Evolutionary conservation across 257 asterid genomes (phyloP).

Genomic region (Eustoma russellianum): DNA sequence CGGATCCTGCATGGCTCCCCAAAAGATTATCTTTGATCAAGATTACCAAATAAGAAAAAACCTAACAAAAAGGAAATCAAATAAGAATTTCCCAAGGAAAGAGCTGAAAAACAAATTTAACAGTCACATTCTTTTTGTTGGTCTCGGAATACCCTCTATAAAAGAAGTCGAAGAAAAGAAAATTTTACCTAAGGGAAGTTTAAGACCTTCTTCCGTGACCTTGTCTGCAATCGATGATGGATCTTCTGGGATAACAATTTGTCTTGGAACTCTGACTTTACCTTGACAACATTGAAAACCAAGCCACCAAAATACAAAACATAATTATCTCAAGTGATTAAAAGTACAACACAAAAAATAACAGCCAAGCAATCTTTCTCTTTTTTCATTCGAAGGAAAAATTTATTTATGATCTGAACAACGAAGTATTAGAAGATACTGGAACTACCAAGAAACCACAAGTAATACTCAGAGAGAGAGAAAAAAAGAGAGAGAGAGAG

Average conservation of each 20-base stretch:
- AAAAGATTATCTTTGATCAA: too few relatives aligned
- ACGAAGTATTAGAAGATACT: too few relatives aligned
- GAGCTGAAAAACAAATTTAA: too few relatives aligned
- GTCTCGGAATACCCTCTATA: neutral
- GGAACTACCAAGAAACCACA: neutral
- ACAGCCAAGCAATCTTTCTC: neutral
- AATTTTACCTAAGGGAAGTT: conserved; percentile 59
- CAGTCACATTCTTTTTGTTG: too few relatives aligned
- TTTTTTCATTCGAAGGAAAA: too few relatives aligned
- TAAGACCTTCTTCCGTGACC: conserved; percentile 60
- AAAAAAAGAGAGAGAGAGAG: neutral
- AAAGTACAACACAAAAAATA: neutral
- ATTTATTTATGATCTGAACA: too few relatives aligned
- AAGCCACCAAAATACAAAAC: conserved; percentile 4
- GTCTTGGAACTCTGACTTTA: conserved; percentile 65
- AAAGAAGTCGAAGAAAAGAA: neutral
- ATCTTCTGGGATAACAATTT: conserved; percentile 57
- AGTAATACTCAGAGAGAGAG: too few relatives aligned
- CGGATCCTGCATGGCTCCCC: too few relatives aligned
- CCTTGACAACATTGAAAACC: conserved; percentile 31
- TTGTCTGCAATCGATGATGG: conserved; percentile 55
- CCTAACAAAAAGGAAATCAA: too few relatives aligned
- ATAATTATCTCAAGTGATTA: neutral
- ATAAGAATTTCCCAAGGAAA: too few relatives aligned
- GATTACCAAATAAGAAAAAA: too few relatives aligned